A percentile compares a stretch with the other conserved stretches of the same genome.
Evolutionary conservation across 2,329 filamentous ascomycete genomes (phyloP).

Genomic region (Plenodomus lindquistii): DNA sequence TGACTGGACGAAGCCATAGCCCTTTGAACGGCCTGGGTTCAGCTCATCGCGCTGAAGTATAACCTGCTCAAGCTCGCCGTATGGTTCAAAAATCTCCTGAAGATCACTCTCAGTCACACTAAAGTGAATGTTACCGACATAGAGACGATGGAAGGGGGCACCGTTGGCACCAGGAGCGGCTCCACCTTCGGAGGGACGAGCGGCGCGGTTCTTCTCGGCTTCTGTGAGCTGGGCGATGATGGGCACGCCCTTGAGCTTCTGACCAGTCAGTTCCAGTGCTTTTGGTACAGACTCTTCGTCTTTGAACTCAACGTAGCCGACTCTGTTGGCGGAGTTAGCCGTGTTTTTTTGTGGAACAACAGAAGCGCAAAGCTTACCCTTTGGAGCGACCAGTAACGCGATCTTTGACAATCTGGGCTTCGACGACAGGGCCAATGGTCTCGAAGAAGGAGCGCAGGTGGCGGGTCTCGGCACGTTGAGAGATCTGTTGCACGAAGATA

Average conservation of each 20-base stretch:
- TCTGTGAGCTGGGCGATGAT: conserved; percentile 98
- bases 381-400: conserved; percentile 95
- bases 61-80: conserved; percentile 96
- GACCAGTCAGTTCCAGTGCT: conserved; percentile 96
- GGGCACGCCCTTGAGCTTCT: conserved; percentile 96
- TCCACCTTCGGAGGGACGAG: conserved; percentile 67
- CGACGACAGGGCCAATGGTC: conserved; percentile 90
- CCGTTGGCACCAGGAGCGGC: conserved; percentile 73
- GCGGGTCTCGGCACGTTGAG: conserved; percentile 86
- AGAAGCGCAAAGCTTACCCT: conserved; percentile 73
- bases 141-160: conserved; percentile 95
- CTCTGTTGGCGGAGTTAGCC: conserved; percentile 57
- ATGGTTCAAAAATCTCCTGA: conserved; percentile 95
- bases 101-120: conserved; percentile 96
- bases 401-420: conserved; percentile 98
- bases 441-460: conserved; percentile 96
- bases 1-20: conserved; percentile 98
- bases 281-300: conserved; percentile 90
- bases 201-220: conserved; percentile 98
- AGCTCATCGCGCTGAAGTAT: conserved; percentile 98
- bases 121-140: conserved; percentile 99
- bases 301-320: conserved; percentile 99
- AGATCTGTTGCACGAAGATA: conserved; percentile 97
- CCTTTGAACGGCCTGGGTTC: conserved; percentile 57
- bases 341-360: neutral